These are phyloP conservation scores for Heterobasidion parviporum DNA, from an alignment of 1,284 basidiomycete species.

Conservation along the genomic window DNA sequence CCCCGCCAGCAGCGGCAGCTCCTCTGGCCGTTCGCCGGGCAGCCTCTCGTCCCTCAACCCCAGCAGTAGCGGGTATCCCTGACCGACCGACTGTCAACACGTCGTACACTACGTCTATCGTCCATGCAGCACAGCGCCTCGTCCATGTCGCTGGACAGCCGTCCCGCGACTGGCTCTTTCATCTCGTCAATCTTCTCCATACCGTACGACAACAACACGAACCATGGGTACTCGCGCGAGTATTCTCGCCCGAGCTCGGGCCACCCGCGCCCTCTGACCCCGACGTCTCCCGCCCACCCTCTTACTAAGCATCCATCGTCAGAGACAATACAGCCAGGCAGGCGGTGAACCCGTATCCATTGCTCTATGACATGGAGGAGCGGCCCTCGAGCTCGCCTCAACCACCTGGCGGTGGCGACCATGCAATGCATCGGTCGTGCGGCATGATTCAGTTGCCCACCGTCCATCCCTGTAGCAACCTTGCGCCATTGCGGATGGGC, in stretches of 20 bases:
- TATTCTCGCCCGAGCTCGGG: constrained; percentile 63
- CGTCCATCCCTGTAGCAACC: constrained; percentile 54
- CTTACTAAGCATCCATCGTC: constrained; percentile 62
- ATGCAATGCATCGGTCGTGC: constrained; percentile 54
- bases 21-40: constrained; percentile 59
- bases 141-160: constrained; percentile 71
- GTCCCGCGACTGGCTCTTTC: constrained; percentile 76
- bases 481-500: constrained; percentile 37
- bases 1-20: constrained; percentile 39
- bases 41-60: constrained; percentile 76
- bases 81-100: constrained; percentile 55
- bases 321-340: constrained; percentile 71
- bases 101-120: constrained; percentile 50
- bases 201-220: constrained; percentile 50
- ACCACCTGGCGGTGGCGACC: constrained; percentile 41
- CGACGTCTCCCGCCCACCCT: constrained; percentile 45
- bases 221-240: constrained; percentile 45
- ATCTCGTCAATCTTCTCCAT: constrained; percentile 69
- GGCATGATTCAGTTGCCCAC: constrained; percentile 73
- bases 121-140: constrained; percentile 63
- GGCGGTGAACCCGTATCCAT: constrained; percentile 72
- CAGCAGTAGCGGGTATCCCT: constrained; percentile 45
- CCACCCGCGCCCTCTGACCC: constrained; percentile 47
- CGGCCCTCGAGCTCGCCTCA: constrained; percentile 68
- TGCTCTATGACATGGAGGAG: constrained; percentile 53